Conservation (phyloP, 2,329 filamentous ascomycete genomes). For the Clonostachys rosea region DNA sequence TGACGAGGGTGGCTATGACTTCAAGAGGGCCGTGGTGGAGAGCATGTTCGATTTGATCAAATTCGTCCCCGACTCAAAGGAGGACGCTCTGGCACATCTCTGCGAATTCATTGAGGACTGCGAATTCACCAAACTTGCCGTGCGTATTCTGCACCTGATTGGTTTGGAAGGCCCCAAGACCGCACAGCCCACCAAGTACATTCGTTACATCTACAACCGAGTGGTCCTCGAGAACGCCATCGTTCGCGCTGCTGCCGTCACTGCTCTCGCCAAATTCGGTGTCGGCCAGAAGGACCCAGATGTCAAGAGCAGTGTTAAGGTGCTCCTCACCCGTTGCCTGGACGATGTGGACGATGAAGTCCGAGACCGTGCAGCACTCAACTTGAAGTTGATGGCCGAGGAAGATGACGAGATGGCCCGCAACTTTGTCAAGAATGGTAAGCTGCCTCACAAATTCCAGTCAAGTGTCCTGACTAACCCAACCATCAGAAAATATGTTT, state of each 20-base stretch:
- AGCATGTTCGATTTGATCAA: slow-evolving; percentile 99
- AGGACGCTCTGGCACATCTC: slow-evolving; percentile 83
- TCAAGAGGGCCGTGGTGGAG: slow-evolving; percentile 96
- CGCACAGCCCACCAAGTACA: slow-evolving; percentile 94
- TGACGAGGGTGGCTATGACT: slow-evolving; percentile 96
- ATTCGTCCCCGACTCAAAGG: slow-evolving; percentile 86
- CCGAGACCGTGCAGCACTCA: slow-evolving; percentile 88
- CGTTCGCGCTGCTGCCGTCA: slow-evolving; percentile 90
- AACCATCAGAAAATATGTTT: slow-evolving; percentile 76
- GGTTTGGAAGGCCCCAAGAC: slow-evolving; percentile 95
- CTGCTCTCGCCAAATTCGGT: slow-evolving; percentile 93
- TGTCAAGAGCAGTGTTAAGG: slow-evolving; percentile 91
- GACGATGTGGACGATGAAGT: slow-evolving; percentile 98
- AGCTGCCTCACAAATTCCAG: slow-evolving; percentile 14
- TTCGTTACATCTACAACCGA: slow-evolving; percentile 98
- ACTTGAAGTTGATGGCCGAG: slow-evolving; percentile 86
- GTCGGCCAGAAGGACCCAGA: slow-evolving; percentile 95
- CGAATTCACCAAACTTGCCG: slow-evolving; percentile 96
- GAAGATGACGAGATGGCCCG: slow-evolving; percentile 84
- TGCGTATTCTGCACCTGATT: slow-evolving; percentile 89
- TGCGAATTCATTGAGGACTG: slow-evolving; percentile 99
- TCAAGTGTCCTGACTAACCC: slow-evolving; percentile 5
- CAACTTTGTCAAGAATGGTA: slow-evolving; percentile 90
- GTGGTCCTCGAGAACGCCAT: slow-evolving; percentile 97
- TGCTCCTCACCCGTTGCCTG: slow-evolving; percentile 86